These are phyloP conservation scores for Saturnispora halmiae DNA, from an alignment of 805 yeast species.

Conservation along the genomic window DNA sequence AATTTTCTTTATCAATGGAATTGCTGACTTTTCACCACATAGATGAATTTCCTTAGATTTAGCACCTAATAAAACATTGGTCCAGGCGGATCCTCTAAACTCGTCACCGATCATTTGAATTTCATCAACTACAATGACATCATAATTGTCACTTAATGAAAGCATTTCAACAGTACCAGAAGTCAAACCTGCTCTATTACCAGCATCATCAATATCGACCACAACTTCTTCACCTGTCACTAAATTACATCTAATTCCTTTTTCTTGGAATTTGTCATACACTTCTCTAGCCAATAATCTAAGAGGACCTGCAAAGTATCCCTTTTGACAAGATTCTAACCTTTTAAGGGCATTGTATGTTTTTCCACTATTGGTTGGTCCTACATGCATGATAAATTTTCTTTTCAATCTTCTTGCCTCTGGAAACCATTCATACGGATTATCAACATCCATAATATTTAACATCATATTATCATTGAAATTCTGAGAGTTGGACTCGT, in stretches of 20 bases:
- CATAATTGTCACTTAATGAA: constrained; percentile 57
- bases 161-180: constrained; percentile 94
- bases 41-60: constrained; percentile 78
- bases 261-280: constrained; percentile 65
- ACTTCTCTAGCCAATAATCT: constrained; percentile 87
- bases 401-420: constrained; percentile 73
- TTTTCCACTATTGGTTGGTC: constrained; percentile 96
- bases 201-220: constrained; percentile 56
- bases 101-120: constrained; percentile 88
- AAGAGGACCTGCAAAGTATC: constrained; percentile 92
- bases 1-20: constrained; percentile 53
- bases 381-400: constrained; percentile 83
- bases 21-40: constrained; percentile 88
- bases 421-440: constrained; percentile 78
- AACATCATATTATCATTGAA: constrained; percentile 28
- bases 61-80: constrained; percentile 80
- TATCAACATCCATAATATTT: constrained; percentile 36
- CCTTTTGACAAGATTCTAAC: constrained; percentile 55
- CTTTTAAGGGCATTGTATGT: constrained; percentile 74
- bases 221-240: constrained; percentile 94
- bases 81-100: constrained; percentile 88
- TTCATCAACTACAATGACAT: constrained; percentile 88
- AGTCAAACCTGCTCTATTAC: constrained; percentile 64
- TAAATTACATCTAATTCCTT: constrained; percentile 67
- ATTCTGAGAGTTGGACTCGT: constrained; percentile 26